These are phyloP conservation scores for Primulina huaijiensis DNA, from an alignment of 257 asterid genomes.

Conservation along the genomic window DNA sequence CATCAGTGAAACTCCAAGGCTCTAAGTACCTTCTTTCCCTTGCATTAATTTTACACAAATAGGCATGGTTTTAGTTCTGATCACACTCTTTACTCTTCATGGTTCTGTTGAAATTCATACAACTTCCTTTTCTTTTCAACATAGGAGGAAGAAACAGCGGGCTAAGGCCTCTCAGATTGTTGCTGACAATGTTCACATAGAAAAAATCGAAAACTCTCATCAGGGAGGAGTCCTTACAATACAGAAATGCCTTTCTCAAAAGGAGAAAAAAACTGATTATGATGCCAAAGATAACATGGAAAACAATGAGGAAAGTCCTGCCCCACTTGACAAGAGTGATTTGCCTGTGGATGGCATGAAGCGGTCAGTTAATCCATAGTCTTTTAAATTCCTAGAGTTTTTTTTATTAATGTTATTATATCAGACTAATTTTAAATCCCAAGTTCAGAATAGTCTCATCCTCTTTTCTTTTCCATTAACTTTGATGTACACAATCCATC, in stretches of 20 bases:
- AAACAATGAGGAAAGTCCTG: conserved; percentile 33
- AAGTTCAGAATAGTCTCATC: not conserved
- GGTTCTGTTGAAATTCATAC: not conserved
- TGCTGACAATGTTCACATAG: conserved; percentile 30
- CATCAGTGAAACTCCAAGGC: conserved; percentile 45
- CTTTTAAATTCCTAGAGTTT: conserved; percentile 3
- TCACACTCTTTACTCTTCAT: conserved; percentile 15
- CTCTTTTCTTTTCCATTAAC: conserved; percentile 2
- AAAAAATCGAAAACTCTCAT: conserved; percentile 32
- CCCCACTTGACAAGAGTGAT: conserved; percentile 27
- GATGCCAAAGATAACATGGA: conserved; percentile 30
- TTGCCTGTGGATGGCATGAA: conserved; percentile 23
- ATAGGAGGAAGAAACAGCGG: conserved; percentile 65
- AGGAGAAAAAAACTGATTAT: conserved; percentile 35
- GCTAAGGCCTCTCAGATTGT: conserved; percentile 37
- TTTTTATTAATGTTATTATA: not conserved
- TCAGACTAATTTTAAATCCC: conserved; percentile 13
- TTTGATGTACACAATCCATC: conserved; percentile 18
- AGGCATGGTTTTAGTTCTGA: conserved; percentile 12
- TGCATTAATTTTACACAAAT: not conserved
- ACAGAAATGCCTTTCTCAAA: conserved; percentile 33
- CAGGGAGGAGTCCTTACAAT: conserved; percentile 27
- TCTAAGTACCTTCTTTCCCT: conserved; percentile 42
- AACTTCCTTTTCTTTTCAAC: conserved; percentile 10
- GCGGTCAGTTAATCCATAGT: conserved; percentile 37